Evolutionary conservation across 805 yeast genomes (phyloP).

Genomic region (Myxozyma udenii): DNA sequence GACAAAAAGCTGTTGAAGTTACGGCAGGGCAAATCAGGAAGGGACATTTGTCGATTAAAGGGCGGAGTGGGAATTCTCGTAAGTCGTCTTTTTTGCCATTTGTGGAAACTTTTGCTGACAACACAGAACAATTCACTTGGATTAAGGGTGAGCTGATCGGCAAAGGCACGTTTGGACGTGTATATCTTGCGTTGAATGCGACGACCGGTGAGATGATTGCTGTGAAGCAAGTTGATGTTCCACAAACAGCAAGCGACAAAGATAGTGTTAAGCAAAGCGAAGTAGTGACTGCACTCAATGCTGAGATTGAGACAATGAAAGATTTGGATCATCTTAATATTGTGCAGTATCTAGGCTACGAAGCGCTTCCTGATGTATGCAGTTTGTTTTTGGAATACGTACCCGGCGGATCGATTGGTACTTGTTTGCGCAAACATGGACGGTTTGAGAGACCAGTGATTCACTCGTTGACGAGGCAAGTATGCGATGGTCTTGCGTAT

Average conservation of each 20-base stretch:
- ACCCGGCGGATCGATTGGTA: conserved; percentile 95
- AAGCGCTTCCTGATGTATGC: conserved; percentile 66
- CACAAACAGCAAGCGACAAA: conserved; percentile 41
- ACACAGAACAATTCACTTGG: conserved; percentile 88
- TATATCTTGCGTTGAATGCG: conserved; percentile 83
- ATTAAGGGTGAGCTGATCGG: conserved; percentile 96
- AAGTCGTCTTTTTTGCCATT: conserved; percentile 44
- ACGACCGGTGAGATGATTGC: conserved; percentile 99
- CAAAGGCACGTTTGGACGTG: conserved; percentile 94
- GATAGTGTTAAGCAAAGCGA: conserved; percentile 44
- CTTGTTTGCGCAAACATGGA: conserved; percentile 77
- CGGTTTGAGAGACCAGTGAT: conserved; percentile 77
- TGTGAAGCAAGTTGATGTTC: conserved; percentile 85
- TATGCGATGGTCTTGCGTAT: conserved; percentile 79
- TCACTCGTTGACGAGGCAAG: conserved; percentile 70
- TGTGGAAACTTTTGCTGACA: conserved; percentile 28
- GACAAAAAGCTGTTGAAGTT: conserved; percentile 85
- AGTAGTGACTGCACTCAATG: conserved; percentile 75
- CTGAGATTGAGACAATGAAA: conserved; percentile 90
- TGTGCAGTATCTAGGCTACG: conserved; percentile 95
- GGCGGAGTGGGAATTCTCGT: conserved; percentile 56
- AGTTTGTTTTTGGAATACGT: conserved; percentile 91
- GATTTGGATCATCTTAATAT: conserved; percentile 91
- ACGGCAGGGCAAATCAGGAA: conserved; percentile 50
- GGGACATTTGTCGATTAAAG: conserved; percentile 18